Evolutionary conservation across 2,329 filamentous ascomycete genomes (phyloP).

Genomic region (Diaporthe batatas): DNA sequence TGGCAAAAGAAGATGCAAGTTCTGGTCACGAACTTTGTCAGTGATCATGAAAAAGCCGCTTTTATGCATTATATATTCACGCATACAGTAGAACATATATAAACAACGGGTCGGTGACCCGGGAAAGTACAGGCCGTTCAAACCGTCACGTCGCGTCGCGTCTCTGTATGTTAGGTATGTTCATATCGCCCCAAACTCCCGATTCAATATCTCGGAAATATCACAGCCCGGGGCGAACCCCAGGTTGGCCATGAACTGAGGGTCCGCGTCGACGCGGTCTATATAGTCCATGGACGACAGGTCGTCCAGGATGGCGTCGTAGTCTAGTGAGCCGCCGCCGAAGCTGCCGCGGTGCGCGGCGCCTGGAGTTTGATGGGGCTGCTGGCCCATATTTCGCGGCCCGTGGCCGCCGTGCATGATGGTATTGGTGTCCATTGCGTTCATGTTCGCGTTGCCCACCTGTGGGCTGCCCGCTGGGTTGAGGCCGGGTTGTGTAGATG

Average conservation of each 20-base stretch:
- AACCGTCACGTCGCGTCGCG: not conserved
- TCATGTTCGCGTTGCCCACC: slow-evolving; percentile 22
- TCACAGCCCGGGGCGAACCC: slow-evolving; percentile 74
- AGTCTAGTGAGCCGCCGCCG: slow-evolving; percentile 55
- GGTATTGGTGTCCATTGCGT: slow-evolving; percentile 20
- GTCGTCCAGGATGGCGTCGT: slow-evolving; percentile 66
- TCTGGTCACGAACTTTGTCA: not conserved
- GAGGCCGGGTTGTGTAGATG: slow-evolving; percentile 24
- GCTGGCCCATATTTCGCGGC: slow-evolving; percentile 17
- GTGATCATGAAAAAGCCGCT: not conserved
- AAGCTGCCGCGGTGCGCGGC: slow-evolving; percentile 44
- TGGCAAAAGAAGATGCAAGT: too few relatives aligned
- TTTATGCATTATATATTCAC: slow-evolving; percentile 24
- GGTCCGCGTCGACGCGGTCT: slow-evolving; percentile 65
- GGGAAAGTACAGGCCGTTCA: not conserved
- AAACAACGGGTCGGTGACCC: not conserved
- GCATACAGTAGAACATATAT: slow-evolving; percentile 18
- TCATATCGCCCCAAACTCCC: slow-evolving; percentile 53
- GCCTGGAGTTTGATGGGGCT: slow-evolving; percentile 33
- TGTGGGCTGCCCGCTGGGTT: slow-evolving; percentile 6
- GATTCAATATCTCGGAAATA: slow-evolving; percentile 56
- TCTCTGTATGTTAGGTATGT: not conserved
- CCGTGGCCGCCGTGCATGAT: slow-evolving; percentile 36
- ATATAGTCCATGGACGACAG: slow-evolving; percentile 64
- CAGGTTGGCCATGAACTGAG: slow-evolving; percentile 76